Evolutionary conservation across 2,329 filamentous ascomycete genomes (phyloP).

Genomic region (Elsinoe batatas): DNA sequence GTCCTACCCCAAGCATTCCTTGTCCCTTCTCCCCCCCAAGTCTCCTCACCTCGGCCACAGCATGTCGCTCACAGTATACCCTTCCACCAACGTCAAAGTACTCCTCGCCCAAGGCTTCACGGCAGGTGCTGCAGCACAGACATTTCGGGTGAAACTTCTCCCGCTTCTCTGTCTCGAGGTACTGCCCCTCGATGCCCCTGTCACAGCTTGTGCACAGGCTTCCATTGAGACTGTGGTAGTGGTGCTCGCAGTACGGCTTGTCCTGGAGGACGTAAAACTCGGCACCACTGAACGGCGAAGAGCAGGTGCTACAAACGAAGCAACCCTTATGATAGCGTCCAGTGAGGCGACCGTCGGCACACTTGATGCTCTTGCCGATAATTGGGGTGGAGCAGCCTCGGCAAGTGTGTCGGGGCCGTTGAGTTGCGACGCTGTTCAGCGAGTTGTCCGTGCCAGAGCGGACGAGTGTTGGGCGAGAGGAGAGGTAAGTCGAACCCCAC

Average conservation of each 20-base stretch:
- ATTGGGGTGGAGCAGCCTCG: conserved; percentile 72
- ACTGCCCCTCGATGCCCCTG: conserved; percentile 84
- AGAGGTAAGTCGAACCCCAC: not conserved
- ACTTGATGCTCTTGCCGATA: conserved; percentile 84
- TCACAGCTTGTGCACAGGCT: conserved; percentile 75
- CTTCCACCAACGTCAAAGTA: conserved; percentile 81
- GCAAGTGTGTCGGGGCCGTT: conserved; percentile 51
- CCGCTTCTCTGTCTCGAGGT: conserved; percentile 68
- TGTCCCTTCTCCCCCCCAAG: conserved; percentile 10
- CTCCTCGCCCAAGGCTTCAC: conserved; percentile 63
- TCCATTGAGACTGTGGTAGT: conserved; percentile 86
- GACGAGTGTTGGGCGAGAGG: conserved; percentile 17
- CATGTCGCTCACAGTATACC: conserved; percentile 81
- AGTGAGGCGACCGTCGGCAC: conserved; percentile 80
- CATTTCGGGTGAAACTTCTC: conserved; percentile 81
- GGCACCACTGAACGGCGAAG: conserved; percentile 68
- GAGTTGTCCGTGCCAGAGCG: conserved; percentile 17
- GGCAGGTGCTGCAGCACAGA: conserved; percentile 75
- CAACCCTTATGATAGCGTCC: conserved; percentile 92
- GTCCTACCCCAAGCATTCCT: conserved; percentile 10
- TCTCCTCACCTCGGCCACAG: conserved; percentile 40
- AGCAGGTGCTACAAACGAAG: conserved; percentile 83
- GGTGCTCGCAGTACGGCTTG: conserved; percentile 77
- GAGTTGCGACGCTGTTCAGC: conserved; percentile 24
- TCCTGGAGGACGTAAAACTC: conserved; percentile 90